Conservation (phyloP, 148 eudicot genomes). For the Rheum nobile region DNA sequence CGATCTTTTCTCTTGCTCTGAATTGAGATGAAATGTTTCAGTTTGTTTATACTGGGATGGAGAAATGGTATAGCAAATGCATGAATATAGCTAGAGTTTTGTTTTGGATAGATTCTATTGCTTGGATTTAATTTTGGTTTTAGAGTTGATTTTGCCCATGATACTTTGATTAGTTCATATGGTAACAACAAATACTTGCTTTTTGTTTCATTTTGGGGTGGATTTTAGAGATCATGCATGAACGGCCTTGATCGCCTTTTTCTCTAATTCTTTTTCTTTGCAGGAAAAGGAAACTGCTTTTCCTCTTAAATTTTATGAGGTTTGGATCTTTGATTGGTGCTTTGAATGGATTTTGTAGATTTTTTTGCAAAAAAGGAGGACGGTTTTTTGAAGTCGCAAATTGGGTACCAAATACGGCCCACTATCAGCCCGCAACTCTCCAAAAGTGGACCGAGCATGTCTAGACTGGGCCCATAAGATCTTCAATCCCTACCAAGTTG, state of each 20-base stretch:
- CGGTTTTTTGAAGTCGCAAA: too few relatives aligned
- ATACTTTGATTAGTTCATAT: not conserved
- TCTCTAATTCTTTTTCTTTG: not conserved
- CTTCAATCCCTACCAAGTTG: too few relatives aligned
- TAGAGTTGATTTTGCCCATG: not conserved
- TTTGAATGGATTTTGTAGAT: not conserved
- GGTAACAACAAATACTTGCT: not conserved
- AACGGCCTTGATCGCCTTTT: not conserved
- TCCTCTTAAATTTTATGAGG: not conserved
- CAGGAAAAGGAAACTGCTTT: not conserved
- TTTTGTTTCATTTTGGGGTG: not conserved
- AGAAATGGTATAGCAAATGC: not conserved
- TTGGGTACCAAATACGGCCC: not conserved
- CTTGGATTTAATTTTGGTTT: not conserved
- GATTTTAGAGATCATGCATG: not conserved
- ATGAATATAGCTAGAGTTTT: not conserved
- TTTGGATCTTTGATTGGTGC: too few relatives aligned
- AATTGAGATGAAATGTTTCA: too few relatives aligned
- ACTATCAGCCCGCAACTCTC: not conserved
- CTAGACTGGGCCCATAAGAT: not conserved
- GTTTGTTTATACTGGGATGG: too few relatives aligned
- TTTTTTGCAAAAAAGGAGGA: not conserved
- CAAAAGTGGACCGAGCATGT: not conserved
- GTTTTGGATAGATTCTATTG: not conserved
- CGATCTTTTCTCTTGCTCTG: too few relatives aligned